These are phyloP conservation scores for Diaporthe vexans DNA, from an alignment of 2,329 filamentous ascomycete species.

Conservation along the genomic window DNA sequence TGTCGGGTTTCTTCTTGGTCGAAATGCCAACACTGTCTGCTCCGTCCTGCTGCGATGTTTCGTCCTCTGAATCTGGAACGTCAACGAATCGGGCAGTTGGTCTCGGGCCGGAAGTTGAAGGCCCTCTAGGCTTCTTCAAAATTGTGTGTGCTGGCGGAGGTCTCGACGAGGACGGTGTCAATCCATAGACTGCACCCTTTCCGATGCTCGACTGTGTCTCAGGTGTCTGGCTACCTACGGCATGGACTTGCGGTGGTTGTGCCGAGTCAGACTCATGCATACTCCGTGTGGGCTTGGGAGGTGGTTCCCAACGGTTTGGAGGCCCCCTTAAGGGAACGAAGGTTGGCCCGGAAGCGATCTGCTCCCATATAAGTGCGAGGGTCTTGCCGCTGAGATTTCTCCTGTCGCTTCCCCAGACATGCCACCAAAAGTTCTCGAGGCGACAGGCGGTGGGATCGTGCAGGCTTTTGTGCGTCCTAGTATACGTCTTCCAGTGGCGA, in stretches of 20 bases:
- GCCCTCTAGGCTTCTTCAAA: slow-evolving; percentile 70
- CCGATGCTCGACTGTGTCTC: slow-evolving; percentile 6
- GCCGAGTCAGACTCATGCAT: slow-evolving; percentile 41
- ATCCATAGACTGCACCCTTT: slow-evolving; percentile 46
- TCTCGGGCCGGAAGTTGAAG: slow-evolving; percentile 65
- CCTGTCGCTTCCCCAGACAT: slow-evolving; percentile 73
- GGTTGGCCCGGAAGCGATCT: slow-evolving; percentile 70
- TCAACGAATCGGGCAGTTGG: slow-evolving; percentile 74
- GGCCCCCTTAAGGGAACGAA: slow-evolving; percentile 69
- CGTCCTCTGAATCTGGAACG: slow-evolving; percentile 64
- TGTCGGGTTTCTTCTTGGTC: slow-evolving; percentile 42
- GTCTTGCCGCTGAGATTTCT: slow-evolving; percentile 65
- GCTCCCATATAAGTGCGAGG: slow-evolving; percentile 68
- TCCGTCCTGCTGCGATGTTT: slow-evolving; percentile 51
- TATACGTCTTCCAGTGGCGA: slow-evolving; percentile 73
- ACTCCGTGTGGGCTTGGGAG: slow-evolving; percentile 50
- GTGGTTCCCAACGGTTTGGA: slow-evolving; percentile 66
- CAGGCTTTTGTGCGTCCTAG: slow-evolving; percentile 70
- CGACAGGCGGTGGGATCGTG: slow-evolving; percentile 74
- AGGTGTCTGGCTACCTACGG: background rate
- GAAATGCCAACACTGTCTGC: slow-evolving; percentile 44
- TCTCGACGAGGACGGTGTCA: slow-evolving; percentile 59
- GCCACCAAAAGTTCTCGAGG: slow-evolving; percentile 77
- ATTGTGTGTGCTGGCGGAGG: slow-evolving; percentile 69
- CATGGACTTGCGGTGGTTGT: slow-evolving; percentile 32